Evolutionary conservation across 176 grass and related monocot genomes (phyloP).

Genomic region (Aegilops bicornis): DNA sequence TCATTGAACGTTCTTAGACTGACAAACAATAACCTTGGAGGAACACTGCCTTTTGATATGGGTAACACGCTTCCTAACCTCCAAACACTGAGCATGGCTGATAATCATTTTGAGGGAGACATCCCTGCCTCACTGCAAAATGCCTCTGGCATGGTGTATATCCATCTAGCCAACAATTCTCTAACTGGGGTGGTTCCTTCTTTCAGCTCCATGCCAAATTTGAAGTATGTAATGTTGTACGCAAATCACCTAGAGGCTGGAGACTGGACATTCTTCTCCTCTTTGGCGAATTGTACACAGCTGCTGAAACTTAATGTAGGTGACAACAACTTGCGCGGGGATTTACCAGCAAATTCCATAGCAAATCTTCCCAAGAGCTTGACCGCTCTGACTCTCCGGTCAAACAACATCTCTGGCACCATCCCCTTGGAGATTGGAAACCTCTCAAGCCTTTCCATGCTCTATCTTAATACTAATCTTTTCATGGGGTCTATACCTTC

Average conservation of each 20-base stretch:
- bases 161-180: slow-evolving; percentile 16
- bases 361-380: slow-evolving; percentile 24
- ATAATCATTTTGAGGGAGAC: slow-evolving; percentile 18
- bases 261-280: slow-evolving; percentile 38
- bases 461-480: background rate
- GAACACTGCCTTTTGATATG: background rate
- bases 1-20: background rate
- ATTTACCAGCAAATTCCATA: slow-evolving; percentile 1
- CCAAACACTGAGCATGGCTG: background rate
- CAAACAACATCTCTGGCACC: background rate
- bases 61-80: background rate
- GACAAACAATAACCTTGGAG: slow-evolving; percentile 16
- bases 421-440: background rate
- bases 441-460: background rate
- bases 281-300: slow-evolving; percentile 14
- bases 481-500: background rate
- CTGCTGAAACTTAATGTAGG: background rate
- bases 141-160: background rate
- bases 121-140: slow-evolving; percentile 42
- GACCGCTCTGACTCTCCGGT: background rate
- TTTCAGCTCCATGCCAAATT: background rate
- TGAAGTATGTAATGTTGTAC: background rate
- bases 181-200: slow-evolving; percentile 22
- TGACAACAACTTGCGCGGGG: slow-evolving; percentile 21
- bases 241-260: slow-evolving; percentile 35